Conservation (phyloP, 2,329 filamentous ascomycete species). For the Paracoccidioides lutzii region DNA sequence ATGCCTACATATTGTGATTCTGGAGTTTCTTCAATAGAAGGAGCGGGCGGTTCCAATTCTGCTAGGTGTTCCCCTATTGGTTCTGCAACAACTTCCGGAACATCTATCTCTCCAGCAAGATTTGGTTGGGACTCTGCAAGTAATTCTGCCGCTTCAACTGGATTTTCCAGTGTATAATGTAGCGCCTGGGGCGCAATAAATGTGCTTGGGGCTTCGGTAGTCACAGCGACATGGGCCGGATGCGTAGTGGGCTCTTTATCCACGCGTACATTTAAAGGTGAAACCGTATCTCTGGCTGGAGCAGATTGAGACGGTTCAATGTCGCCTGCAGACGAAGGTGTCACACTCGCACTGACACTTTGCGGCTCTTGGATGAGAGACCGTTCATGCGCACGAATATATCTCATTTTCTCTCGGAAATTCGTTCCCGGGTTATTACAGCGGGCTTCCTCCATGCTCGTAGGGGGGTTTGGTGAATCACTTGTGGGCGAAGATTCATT, state of each 20-base stretch:
- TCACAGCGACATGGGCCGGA: conserved; percentile 4
- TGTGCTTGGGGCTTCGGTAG: conserved; percentile 13
- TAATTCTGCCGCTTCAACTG: not conserved
- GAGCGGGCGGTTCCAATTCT: not conserved
- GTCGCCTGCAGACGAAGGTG: conserved; percentile 31
- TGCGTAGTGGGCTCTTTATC: conserved; percentile 19
- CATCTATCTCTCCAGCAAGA: not conserved
- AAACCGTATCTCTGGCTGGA: conserved; percentile 18
- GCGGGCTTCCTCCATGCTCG: conserved; percentile 11
- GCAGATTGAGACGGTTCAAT: conserved; percentile 23
- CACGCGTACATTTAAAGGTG: conserved; percentile 26
- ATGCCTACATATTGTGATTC: conserved; percentile 19
- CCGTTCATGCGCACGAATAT: conserved; percentile 19
- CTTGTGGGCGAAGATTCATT: not conserved
- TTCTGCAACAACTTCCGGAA: conserved; percentile 1
- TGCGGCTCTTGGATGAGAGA: conserved; percentile 14
- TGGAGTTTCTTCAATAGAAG: conserved; percentile 13
- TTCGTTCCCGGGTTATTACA: conserved; percentile 19
- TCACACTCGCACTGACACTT: conserved; percentile 20
- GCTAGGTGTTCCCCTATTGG: not conserved
- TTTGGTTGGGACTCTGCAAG: conserved; percentile 1
- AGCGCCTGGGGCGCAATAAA: conserved; percentile 19
- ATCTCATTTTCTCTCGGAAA: conserved; percentile 21
- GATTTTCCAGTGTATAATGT: conserved; percentile 12
- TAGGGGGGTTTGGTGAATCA: not conserved